A percentile compares a stretch with the other conserved stretches of the same genome.
Evolutionary conservation across 768 basidiomycete genomes (phyloP).

Genomic region (Kwoniella bestiolae): DNA sequence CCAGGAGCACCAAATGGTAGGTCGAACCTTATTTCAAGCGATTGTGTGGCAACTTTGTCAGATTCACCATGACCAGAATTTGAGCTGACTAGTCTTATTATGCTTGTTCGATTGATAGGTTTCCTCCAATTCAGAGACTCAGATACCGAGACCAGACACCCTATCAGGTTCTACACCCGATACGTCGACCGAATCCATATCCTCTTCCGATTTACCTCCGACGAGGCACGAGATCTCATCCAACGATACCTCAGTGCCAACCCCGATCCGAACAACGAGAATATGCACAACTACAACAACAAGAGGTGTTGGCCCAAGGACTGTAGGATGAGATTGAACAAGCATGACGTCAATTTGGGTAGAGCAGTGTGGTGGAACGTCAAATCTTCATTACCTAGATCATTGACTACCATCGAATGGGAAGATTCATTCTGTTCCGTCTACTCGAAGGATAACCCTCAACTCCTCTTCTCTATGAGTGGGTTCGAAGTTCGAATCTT

Average conservation of each 20-base stretch:
- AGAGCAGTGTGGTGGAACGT: constrained; percentile 99
- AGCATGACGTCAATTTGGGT: constrained; percentile 98
- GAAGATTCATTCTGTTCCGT: constrained; percentile 97
- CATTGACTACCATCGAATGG: constrained; percentile 98
- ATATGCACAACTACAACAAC: constrained; percentile 98
- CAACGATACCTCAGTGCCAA: constrained; percentile 97
- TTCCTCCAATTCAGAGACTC: constrained; percentile 97
- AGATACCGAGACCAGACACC: constrained; percentile 91
- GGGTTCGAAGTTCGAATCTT: constrained; percentile 98
- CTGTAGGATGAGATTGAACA: constrained; percentile 98
- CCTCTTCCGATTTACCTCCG: constrained; percentile 95
- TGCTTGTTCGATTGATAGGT: constrained; percentile 54
- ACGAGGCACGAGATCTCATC: constrained; percentile 95
- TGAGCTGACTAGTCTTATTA: neutral
- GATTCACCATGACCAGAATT: too few relatives aligned
- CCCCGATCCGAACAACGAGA: constrained; percentile 97
- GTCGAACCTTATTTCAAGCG: neutral
- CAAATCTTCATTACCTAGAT: constrained; percentile 92
- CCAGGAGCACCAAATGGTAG: constrained; percentile 87
- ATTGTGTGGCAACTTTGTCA: neutral
- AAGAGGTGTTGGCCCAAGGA: constrained; percentile 99
- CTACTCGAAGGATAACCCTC: constrained; percentile 96
- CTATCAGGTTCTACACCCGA: constrained; percentile 96
- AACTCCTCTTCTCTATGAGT: constrained; percentile 96
- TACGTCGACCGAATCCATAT: constrained; percentile 95